Percentiles rank a stretch among this genome's conserved stretches.
These are phyloP conservation scores for Cytospora piceae DNA, from an alignment of 2,329 filamentous ascomycete species.

Conservation along the genomic window DNA sequence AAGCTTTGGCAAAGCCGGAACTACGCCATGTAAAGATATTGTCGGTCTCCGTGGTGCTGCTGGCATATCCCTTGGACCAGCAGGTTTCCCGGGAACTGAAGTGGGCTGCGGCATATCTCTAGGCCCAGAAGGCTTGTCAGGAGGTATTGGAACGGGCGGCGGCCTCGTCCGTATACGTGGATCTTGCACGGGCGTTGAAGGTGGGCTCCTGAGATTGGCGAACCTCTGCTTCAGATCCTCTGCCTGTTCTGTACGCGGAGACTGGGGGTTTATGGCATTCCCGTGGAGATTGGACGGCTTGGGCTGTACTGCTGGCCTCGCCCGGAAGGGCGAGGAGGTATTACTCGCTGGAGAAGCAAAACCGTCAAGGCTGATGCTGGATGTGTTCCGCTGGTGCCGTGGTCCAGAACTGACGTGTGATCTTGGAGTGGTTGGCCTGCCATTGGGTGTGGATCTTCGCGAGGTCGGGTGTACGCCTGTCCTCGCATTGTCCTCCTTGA, in stretches of 20 bases:
- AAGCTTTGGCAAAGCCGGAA: slow-evolving; percentile 66
- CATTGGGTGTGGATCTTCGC: slow-evolving; percentile 8
- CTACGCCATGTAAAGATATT: slow-evolving; percentile 54
- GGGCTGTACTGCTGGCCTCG: slow-evolving; percentile 59
- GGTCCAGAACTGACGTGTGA: background rate
- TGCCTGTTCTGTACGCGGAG: slow-evolving; percentile 37
- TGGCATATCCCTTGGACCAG: slow-evolving; percentile 52
- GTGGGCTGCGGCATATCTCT: slow-evolving; percentile 51
- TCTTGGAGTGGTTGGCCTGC: slow-evolving; percentile 11
- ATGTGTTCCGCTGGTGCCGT: background rate
- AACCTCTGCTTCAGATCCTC: slow-evolving; percentile 61
- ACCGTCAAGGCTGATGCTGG: background rate
- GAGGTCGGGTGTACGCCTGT: slow-evolving; percentile 59
- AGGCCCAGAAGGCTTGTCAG: slow-evolving; percentile 17
- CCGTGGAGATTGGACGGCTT: slow-evolving; percentile 71
- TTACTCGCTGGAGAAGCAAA: background rate
- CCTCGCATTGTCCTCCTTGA: slow-evolving; percentile 65
- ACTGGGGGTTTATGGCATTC: slow-evolving; percentile 52
- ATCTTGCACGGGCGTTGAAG: slow-evolving; percentile 48
- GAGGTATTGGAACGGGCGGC: slow-evolving; percentile 41
- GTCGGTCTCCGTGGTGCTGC: slow-evolving; percentile 45
- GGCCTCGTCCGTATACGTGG: slow-evolving; percentile 56
- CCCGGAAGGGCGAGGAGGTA: slow-evolving; percentile 35
- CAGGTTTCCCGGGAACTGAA: slow-evolving; percentile 12
- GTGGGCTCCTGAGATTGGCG: slow-evolving; percentile 54